Evolutionary conservation across 1,139 yeast genomes (phyloP).

Genomic region (Saccharomycopsis phalli): DNA sequence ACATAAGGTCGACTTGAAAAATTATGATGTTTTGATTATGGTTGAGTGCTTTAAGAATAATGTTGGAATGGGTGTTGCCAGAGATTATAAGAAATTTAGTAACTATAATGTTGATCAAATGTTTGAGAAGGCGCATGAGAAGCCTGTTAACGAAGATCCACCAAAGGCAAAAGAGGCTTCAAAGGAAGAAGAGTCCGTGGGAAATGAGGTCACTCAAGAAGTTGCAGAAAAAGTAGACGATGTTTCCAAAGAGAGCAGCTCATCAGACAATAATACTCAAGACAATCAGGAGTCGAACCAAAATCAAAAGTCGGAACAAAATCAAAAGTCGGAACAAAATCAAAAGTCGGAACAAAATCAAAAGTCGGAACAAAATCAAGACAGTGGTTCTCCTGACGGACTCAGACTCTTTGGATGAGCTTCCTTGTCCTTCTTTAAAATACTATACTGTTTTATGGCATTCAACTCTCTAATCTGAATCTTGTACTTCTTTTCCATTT

Average conservation of each 20-base stretch:
- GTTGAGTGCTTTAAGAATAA: conserved; percentile 84
- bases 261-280: not conserved
- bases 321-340: not conserved
- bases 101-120: conserved; percentile 55
- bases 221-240: no score
- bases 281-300: not conserved
- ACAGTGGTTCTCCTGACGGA: no score
- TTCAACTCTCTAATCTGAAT: conserved; percentile 9
- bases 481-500: conserved; percentile 5
- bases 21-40: conserved; percentile 67
- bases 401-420: no score
- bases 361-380: not conserved
- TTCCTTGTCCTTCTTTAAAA: not conserved
- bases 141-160: not conserved
- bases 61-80: conserved; percentile 74
- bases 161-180: not conserved
- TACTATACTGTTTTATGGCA: conserved; percentile 8
- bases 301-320: not conserved
- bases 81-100: conserved; percentile 47
- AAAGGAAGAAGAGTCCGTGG: not conserved
- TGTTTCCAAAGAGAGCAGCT: not conserved
- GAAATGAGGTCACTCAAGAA: no score
- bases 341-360: not conserved
- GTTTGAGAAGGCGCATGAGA: conserved; percentile 33
- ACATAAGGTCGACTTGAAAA: conserved; percentile 73